Evolutionary conservation across 2,329 filamentous ascomycete species (phyloP), one percentile per base, ranked within the genome.

Genomic region (Beauveria bassiana): DNA sequence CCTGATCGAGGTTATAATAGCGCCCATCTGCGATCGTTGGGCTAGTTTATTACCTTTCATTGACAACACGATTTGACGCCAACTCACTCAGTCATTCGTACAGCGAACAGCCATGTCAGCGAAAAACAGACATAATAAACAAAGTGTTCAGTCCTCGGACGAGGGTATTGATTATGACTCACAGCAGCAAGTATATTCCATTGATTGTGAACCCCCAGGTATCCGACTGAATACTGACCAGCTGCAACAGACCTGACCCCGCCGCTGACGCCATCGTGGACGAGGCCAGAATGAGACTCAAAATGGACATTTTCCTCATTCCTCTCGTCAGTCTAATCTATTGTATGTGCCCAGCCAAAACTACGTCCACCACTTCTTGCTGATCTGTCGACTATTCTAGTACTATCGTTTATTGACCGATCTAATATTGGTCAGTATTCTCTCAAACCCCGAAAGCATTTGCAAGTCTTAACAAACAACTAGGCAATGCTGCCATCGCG

Each of bases 271-370:
- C 22, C 5, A 18, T n/a, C 14, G n/a, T 31, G 5, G 58, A 26
- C 24, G 62, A 63, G 45, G 40, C 52, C 16, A 61, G 53, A 40
- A 74, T 87, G 26, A 74, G 81, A 3, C 69, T 71, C 63, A 87
- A 87, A 68, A 84, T 87, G 43, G 84, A 87, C 65, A 64, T 85
- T 3, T 80, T 75, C 65, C 79, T 86, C 59, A 74, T 87, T 1
- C 85, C 85, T 0, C 84, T 82, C 0, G 82, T 86, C 0, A 73
- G 82, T 0, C 62, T 86, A 2, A 74, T 87, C 12, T 87, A 86
- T 66, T 74, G 62, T 63, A 62, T 20, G 61, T 16, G 3, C 20
- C 6, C 4, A 16, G 1, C 47, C 12, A 10, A 20, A 18, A 9
- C 3, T 16, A 7, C 2, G 8, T 14, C 8, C 2, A 9, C 9